Conservation (phyloP, 75 land plant species). For the Azolla pinnata region DNA sequence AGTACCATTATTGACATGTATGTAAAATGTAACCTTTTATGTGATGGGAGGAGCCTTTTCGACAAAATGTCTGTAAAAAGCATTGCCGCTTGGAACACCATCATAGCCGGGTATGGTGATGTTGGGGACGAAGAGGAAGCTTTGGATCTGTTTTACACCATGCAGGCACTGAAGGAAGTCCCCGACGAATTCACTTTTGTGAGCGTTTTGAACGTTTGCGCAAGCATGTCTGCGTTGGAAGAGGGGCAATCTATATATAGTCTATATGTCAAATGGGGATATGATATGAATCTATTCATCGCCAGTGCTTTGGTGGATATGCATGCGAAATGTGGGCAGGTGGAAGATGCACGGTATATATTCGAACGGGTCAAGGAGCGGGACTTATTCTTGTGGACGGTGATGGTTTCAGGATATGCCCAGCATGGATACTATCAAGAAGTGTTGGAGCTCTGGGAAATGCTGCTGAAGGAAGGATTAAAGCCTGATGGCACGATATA, state of each 20-base stretch:
- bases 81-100: conserved; percentile 16
- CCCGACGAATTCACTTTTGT: conserved; percentile 40
- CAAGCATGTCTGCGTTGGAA: conserved; percentile 29
- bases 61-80: conserved; percentile 8
- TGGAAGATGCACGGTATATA: conserved; percentile 27
- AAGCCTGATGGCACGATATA: conserved; percentile 9
- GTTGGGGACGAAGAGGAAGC: conserved; percentile 21
- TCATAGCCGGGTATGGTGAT: conserved; percentile 25
- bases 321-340: conserved; percentile 52
- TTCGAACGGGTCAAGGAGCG: conserved; percentile 8
- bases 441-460: conserved; percentile 8
- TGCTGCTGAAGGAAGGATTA: conserved; percentile 4
- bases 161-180: conserved; percentile 29
- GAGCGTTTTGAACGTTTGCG: conserved; percentile 45
- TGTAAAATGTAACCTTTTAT: conserved; percentile 26
- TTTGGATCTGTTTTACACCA: conserved; percentile 31
- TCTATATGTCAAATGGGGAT: conserved; percentile 18
- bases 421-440: conserved; percentile 13
- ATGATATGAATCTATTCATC: conserved; percentile 20
- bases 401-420: conserved; percentile 15
- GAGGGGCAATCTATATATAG: conserved; percentile 46
- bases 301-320: conserved; percentile 48
- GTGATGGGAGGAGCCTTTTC: conserved; percentile 19
- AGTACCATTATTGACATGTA: conserved; percentile 34
- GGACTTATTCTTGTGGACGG: conserved; percentile 11